Conservation (phyloP, 1,284 basidiomycete species). For the Rhodotorula sp. region DNA sequence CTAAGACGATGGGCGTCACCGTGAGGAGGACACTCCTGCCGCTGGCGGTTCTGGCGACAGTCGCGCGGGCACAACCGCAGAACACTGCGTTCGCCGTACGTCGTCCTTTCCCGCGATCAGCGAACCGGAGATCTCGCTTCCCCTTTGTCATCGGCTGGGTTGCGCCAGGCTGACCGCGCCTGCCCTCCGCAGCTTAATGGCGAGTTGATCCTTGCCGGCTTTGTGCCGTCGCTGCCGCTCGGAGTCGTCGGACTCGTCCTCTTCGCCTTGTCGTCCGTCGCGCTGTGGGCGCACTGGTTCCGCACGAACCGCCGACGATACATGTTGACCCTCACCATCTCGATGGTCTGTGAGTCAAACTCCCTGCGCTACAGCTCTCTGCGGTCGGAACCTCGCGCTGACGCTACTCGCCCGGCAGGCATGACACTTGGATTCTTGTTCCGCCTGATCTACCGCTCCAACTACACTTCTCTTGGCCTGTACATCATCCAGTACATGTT, state of each 20-base stretch:
- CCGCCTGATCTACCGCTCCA: constrained; percentile 1
- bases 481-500: constrained; percentile 34
- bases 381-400: background rate
- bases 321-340: constrained; percentile 37
- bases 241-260: constrained; percentile 23
- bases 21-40: background rate
- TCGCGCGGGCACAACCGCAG: background rate
- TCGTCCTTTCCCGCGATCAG: background rate
- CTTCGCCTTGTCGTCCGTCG: constrained; percentile 10
- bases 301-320: constrained; percentile 20
- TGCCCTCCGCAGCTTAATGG: constrained; percentile 6
- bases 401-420: background rate
- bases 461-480: constrained; percentile 1
- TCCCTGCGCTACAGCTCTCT: background rate
- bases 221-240: constrained; percentile 13
- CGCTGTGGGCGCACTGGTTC: constrained; percentile 29
- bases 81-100: background rate
- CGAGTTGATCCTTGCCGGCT: constrained; percentile 26
- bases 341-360: constrained; percentile 22
- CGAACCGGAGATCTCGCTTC: background rate
- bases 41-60: background rate
- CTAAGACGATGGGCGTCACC: too few relatives aligned
- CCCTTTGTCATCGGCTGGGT: background rate
- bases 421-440: constrained; percentile 20
- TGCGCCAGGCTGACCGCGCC: background rate